Percentiles rank a stretch among this genome's conserved stretches.
These are phyloP conservation scores for Exserohilum rostratum DNA, from an alignment of 2,329 filamentous ascomycete species.

Conservation along the genomic window DNA sequence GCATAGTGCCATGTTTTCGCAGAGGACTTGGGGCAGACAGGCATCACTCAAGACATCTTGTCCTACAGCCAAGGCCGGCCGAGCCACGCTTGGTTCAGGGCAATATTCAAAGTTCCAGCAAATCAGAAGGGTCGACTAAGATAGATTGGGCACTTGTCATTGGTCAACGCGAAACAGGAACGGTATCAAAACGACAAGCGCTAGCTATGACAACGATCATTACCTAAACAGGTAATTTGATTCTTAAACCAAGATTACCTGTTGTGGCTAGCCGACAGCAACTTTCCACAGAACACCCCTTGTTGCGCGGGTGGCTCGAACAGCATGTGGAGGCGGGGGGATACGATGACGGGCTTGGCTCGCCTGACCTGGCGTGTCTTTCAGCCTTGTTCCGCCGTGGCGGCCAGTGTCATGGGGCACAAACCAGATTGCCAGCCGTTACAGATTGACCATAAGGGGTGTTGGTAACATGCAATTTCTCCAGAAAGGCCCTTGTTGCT, in stretches of 20 bases:
- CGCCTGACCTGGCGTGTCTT: no score
- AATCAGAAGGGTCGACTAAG: no score
- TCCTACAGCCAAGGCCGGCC: background rate
- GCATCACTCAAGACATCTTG: background rate
- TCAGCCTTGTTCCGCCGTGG: no score
- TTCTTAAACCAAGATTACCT: conserved; percentile 5
- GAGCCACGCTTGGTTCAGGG: background rate
- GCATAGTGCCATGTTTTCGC: background rate
- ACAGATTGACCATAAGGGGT: no score
- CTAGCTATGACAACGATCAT: background rate
- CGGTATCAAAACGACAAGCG: no score
- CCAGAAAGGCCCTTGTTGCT: no score
- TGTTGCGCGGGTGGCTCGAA: background rate
- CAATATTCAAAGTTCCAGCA: no score
- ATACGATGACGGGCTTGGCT: background rate
- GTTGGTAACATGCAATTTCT: no score
- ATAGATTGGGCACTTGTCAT: no score
- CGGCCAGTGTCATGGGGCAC: no score
- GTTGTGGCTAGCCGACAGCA: background rate
- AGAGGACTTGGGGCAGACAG: background rate
- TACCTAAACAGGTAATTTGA: conserved; percentile 2
- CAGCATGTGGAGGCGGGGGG: background rate
- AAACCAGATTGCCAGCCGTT: no score
- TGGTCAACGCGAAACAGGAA: background rate
- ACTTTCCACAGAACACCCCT: no score